Evolutionary conservation across 371 early-diverging fungal genomes (phyloP).

Genomic region (Rozella allomycis): DNA sequence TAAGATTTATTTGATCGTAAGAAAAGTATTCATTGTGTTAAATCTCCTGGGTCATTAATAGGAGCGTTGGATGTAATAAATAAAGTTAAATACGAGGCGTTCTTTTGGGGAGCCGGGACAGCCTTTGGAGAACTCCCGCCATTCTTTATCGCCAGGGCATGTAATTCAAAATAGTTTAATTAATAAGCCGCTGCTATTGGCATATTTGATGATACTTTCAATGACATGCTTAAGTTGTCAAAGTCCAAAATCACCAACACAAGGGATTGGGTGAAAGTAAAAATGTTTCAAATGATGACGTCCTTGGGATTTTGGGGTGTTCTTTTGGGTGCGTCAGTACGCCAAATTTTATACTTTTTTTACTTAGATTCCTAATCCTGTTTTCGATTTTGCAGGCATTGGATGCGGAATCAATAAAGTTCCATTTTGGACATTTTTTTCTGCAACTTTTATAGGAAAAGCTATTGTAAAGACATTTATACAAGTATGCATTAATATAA

Average conservation of each 20-base stretch:
- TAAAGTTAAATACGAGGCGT: constrained; percentile 48
- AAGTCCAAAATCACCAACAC: no score
- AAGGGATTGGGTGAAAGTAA: constrained; percentile 36
- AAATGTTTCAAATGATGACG: constrained; percentile 38
- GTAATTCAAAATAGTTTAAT: no score
- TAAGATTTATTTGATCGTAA: constrained; percentile 5
- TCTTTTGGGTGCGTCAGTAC: constrained; percentile 59
- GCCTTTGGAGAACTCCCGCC: constrained; percentile 85
- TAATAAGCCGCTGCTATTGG: no score
- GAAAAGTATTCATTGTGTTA: constrained; percentile 1
- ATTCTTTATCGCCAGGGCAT: constrained; percentile 75
- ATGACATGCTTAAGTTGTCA: no score
- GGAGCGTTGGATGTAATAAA: constrained; percentile 31
- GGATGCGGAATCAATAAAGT: constrained; percentile 69
- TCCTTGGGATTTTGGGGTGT: constrained; percentile 68
- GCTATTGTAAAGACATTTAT: constrained; percentile 60
- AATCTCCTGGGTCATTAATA: constrained; percentile 7
- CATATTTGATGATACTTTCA: no score
- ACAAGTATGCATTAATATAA: no score
- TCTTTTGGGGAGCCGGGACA: constrained; percentile 77
- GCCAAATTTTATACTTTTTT: constrained; percentile 1
- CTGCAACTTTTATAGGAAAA: constrained; percentile 77
- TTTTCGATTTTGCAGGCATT: constrained; percentile 84
- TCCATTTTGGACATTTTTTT: constrained; percentile 74
- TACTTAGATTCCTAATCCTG: constrained; percentile 62